phyloP scores from a whole-genome alignment of 257 asterid species.

The Nicotiana obtusifolia region DNA sequence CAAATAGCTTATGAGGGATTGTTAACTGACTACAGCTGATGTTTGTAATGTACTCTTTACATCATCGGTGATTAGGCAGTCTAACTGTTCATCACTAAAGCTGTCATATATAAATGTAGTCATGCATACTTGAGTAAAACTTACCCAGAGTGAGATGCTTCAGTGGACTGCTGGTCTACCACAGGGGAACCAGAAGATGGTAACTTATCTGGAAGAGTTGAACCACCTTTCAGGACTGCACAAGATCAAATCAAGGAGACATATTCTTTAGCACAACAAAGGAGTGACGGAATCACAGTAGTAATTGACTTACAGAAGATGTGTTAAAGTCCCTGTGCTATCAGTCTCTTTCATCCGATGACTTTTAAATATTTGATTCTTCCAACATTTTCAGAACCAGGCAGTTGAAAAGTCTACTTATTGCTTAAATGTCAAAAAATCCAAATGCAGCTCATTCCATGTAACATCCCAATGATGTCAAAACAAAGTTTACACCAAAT shows the following conservation, averaged over 20 bases:
- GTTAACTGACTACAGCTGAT: not conserved
- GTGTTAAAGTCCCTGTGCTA: not conserved
- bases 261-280: slow-evolving; percentile 9
- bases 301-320: not conserved
- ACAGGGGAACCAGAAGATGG: slow-evolving; percentile 57
- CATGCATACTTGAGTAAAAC: slow-evolving; percentile 19
- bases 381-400: not conserved
- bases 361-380: not conserved
- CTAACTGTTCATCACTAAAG: not conserved
- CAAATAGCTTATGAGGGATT: not conserved
- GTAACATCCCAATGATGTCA: not conserved
- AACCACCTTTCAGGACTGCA: slow-evolving; percentile 88
- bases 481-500: not conserved
- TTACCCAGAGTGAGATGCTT: slow-evolving; percentile 73
- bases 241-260: not conserved
- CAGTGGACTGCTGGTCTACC: slow-evolving; percentile 66
- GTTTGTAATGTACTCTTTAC: not conserved
- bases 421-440: not conserved
- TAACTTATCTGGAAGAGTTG: slow-evolving; percentile 78
- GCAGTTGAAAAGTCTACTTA: not conserved
- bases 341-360: not conserved
- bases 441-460: slow-evolving; percentile 2
- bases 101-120: not conserved
- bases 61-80: not conserved
- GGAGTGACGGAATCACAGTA: not conserved